phyloP scores from a whole-genome alignment of 2,329 filamentous ascomycete species.

The Verticillium nonalfalfae region DNA sequence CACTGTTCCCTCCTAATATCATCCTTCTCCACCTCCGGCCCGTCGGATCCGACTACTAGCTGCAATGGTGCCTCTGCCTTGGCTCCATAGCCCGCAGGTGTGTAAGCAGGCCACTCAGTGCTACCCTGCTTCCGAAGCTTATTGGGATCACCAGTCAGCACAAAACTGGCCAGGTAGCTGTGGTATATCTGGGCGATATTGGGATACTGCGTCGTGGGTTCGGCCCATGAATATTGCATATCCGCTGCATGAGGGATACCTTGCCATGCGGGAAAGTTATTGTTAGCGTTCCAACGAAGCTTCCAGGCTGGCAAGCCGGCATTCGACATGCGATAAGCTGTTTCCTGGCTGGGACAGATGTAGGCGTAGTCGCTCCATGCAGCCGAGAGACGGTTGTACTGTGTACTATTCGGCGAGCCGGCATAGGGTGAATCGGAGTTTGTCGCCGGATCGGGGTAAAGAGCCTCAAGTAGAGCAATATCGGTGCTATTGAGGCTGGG shows the following conservation, averaged over 20 bases:
- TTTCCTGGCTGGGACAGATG: constrained; percentile 35
- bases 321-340: constrained; percentile 27
- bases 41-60: constrained; percentile 22
- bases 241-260: constrained; percentile 31
- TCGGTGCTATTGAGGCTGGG: constrained; percentile 21
- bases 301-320: constrained; percentile 29
- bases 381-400: constrained; percentile 35
- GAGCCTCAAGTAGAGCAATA: constrained; percentile 15
- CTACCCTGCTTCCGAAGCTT: constrained; percentile 12
- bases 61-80: constrained; percentile 18
- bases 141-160: constrained; percentile 27
- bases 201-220: constrained; percentile 24
- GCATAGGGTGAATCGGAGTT: constrained; percentile 25
- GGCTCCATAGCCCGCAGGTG: constrained; percentile 14
- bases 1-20: constrained; percentile 23
- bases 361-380: constrained; percentile 38
- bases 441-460: constrained; percentile 28
- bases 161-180: constrained; percentile 28
- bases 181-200: constrained; percentile 27
- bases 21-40: constrained; percentile 24
- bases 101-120: constrained; percentile 18
- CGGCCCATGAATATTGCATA: constrained; percentile 27
- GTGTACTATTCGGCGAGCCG: constrained; percentile 32
- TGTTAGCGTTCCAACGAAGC: constrained; percentile 28
- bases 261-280: constrained; percentile 23